Evolutionary conservation across 2,329 filamentous ascomycete genomes (phyloP), one percentile per base, ranked within the genome.

Genomic region (Sordariomycetes sp.): DNA sequence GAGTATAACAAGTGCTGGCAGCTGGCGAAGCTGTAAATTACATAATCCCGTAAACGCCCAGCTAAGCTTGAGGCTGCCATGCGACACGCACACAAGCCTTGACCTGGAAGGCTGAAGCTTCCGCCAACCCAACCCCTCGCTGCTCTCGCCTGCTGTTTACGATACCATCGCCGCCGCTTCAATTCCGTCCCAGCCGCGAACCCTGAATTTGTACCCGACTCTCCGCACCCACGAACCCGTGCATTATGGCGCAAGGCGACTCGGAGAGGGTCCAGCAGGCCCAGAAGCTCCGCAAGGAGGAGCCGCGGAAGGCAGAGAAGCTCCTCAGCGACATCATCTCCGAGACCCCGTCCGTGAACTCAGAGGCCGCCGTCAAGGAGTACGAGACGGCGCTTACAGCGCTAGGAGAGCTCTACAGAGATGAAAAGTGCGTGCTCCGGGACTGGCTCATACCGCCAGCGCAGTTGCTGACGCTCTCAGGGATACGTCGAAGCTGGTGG

Each of bases 321-420:
- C 84, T 90, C 70, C 97, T 93, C 80, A 90, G 93, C 74, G 87
- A 94, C 59, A 89, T 97, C 70, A 83, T 97, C 64, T 86, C 90
- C 57, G 87, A 89, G 74, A 85, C 90, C 43, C 91, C 92, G 24
- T 89, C 89, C 57, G 85, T 88, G 60, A 94, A 85, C 60, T 86
- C 83, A 61, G 94, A 99, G 73, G 83, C 87, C 43, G 90, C 92
- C 60, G 85, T 93, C 64, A 87, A 89, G 72, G 90, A 96, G 72
- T 99, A 97, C 68, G 94, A 99, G 78, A 81, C 81, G 65, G 91
- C 94, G 28, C 75, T 99, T 70, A 82, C 97, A 68, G 89, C 87
- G 64, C 76, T 99, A 69, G 94, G 94, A 67, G 89, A 95, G 81
- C 81, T 97, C 64, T 97, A 97, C 74, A 84, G 91, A 65, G 91